Conservation (phyloP, 2,329 filamentous ascomycete species). For the Hawksworthiomyces lignivorus region DNA sequence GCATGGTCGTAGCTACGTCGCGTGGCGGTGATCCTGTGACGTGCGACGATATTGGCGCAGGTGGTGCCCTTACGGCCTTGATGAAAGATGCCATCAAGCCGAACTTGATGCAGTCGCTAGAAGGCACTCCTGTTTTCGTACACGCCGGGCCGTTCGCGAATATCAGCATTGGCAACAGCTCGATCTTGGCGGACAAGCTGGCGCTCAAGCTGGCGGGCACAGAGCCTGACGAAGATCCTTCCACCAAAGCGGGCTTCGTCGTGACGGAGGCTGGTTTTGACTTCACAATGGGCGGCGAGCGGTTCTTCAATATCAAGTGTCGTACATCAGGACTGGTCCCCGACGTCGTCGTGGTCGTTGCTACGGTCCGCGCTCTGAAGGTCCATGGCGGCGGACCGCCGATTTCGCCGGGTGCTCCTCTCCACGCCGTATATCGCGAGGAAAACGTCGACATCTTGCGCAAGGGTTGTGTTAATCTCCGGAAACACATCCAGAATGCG, state of each 20-base stretch:
- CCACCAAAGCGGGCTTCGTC: constrained; percentile 80
- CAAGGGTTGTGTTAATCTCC: constrained; percentile 85
- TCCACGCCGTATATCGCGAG: constrained; percentile 82
- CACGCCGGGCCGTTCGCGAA: constrained; percentile 97
- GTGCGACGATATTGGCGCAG: constrained; percentile 89
- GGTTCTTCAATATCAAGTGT: constrained; percentile 99
- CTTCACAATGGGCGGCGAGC: constrained; percentile 98
- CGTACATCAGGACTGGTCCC: constrained; percentile 86
- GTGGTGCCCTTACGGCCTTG: constrained; percentile 83
- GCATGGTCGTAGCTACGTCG: constrained; percentile 92
- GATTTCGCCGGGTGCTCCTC: constrained; percentile 75
- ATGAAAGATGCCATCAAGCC: constrained; percentile 99
- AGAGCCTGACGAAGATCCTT: constrained; percentile 80
- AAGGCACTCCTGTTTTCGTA: constrained; percentile 95
- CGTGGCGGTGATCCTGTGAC: constrained; percentile 82
- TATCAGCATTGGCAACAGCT: constrained; percentile 95
- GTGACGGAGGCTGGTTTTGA: constrained; percentile 97
- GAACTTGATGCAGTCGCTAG: constrained; percentile 96
- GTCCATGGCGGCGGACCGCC: constrained; percentile 95
- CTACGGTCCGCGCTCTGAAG: constrained; percentile 91
- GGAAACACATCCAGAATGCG: constrained; percentile 91
- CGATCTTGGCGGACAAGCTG: constrained; percentile 88
- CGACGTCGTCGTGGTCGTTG: constrained; percentile 90
- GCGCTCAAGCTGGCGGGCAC: constrained; percentile 94
- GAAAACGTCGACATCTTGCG: constrained; percentile 91